phyloP scores from a whole-genome alignment of 441 rosid genomes.

The Euphorbia celastroides region DNA sequence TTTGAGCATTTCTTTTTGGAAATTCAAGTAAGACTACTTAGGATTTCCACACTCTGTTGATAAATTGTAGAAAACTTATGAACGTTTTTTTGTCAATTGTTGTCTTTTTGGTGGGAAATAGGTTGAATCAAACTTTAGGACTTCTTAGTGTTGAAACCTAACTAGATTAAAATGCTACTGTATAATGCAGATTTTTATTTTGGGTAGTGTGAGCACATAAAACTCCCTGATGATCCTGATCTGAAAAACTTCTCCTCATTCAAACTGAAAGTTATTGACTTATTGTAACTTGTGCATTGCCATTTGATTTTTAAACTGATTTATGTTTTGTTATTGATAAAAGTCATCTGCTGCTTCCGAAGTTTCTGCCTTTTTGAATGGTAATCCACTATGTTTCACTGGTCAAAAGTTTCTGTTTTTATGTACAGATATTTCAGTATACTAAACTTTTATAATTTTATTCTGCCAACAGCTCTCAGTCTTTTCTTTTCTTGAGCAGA shows the following conservation, averaged over 20 bases:
- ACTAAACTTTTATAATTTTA: background rate
- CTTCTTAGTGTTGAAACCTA: background rate
- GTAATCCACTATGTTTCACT: background rate
- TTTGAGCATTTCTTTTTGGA: background rate
- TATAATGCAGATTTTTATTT: background rate
- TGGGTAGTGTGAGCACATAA: background rate
- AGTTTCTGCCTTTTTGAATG: background rate
- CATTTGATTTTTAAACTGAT: background rate
- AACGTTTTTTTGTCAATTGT: background rate
- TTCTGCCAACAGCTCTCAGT: background rate
- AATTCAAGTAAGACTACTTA: background rate
- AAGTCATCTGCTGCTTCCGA: background rate
- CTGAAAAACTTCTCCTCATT: background rate
- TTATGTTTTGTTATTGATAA: background rate
- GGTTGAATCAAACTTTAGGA: background rate
- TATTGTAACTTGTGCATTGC: background rate
- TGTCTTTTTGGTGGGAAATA: background rate
- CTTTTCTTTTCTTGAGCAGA: background rate
- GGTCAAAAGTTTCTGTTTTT: background rate
- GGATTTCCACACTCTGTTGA: constrained; percentile 1
- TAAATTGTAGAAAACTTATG: background rate
- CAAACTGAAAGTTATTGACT: background rate
- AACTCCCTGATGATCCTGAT: background rate
- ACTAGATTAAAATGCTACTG: no score
- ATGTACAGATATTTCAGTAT: background rate